phyloP scores from a whole-genome alignment of 208 protist genomes.

The Phytomonas serpens region DNA sequence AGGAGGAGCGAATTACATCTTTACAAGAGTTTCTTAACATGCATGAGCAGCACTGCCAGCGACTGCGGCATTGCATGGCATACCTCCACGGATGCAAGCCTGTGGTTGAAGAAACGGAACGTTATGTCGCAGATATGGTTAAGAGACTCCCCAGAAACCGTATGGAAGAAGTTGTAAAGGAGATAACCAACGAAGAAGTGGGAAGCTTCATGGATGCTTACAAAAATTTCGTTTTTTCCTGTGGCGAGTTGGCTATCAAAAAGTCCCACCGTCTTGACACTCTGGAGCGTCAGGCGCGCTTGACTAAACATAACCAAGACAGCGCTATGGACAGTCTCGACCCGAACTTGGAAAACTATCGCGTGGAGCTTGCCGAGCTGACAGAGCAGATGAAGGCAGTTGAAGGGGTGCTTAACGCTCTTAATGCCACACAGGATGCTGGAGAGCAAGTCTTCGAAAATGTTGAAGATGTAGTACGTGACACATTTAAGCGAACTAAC shows the following conservation, averaged over 20 bases:
- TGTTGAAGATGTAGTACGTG: conserved; percentile 45
- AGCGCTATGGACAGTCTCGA: conserved; percentile 83
- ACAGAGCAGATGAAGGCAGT: conserved; percentile 64
- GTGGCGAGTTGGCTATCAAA: conserved; percentile 74
- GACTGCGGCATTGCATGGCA: conserved; percentile 48
- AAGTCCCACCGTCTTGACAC: conserved; percentile 82
- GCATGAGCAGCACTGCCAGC: conserved; percentile 47
- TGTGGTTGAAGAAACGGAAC: conserved; percentile 35
- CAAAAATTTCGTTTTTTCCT: conserved; percentile 54
- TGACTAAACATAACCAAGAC: conserved; percentile 69
- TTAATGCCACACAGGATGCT: conserved; percentile 76
- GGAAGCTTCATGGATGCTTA: conserved; percentile 52
- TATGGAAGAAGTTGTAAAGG: conserved; percentile 29
- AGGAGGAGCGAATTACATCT: conserved; percentile 51
- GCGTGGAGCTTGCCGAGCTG: conserved; percentile 50
- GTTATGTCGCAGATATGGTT: conserved; percentile 55
- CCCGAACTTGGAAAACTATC: conserved; percentile 68
- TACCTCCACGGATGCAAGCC: conserved; percentile 50
- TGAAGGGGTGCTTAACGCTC: conserved; percentile 66
- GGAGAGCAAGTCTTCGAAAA: conserved; percentile 75
- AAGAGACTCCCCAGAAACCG: conserved; percentile 31
- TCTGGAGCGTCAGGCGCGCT: conserved; percentile 72
- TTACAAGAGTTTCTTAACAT: conserved; percentile 73
- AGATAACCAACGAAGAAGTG: conserved; percentile 41
- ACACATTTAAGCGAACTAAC: conserved; percentile 30